Evolutionary conservation across 768 basidiomycete species (phyloP), one percentile per base, ranked within the genome.

Genomic region (Cubamyces sp.): DNA sequence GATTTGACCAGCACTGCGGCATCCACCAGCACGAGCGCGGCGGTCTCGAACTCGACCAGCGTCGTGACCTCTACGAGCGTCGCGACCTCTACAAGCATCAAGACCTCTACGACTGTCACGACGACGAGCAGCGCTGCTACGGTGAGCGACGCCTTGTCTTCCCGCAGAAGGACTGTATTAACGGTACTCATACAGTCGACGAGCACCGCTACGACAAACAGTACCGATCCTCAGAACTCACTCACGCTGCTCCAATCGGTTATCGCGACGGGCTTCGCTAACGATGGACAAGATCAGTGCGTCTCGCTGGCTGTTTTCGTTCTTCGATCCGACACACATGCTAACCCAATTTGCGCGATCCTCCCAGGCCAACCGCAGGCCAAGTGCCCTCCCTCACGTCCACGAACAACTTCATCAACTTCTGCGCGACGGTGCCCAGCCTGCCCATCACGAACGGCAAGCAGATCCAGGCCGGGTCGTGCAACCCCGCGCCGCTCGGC

Each of bases 351-450:
- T 34, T 9, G 34, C 34, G 9, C 34, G 5, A 3, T 9, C 34
- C 9, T 9, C 34, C 1, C 34, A 34, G 34, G 11, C 56, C 59
- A n/a, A 25, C 80, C 3, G 70, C 70, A 34, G 84, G 83, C 39
- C 84, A 86, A 70, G 80, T 79, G 43, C 70, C 80, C 0, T 83
- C 83, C 6, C 66, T 80, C 30, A 85, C 84, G 4, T 84, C 83
- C 42, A 68, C 67, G 43, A 87, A 88, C 79, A 88, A 90, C 80
- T 90, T 84, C 74, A 83, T 84, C 79, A 86, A 86, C 79, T 83
- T 80, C 70, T 84, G 83, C 68, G 60, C 68, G 12, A 72, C 70
- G 19, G 59, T 69, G 18, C 68, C 73, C 30, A 64, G 74, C 54
- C 65, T 75, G 54, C 72, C 79, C 16, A 69, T 81, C 58, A 84